Conservation (phyloP, 805 yeast species). For the Cyberlindnera bimundalis region DNA sequence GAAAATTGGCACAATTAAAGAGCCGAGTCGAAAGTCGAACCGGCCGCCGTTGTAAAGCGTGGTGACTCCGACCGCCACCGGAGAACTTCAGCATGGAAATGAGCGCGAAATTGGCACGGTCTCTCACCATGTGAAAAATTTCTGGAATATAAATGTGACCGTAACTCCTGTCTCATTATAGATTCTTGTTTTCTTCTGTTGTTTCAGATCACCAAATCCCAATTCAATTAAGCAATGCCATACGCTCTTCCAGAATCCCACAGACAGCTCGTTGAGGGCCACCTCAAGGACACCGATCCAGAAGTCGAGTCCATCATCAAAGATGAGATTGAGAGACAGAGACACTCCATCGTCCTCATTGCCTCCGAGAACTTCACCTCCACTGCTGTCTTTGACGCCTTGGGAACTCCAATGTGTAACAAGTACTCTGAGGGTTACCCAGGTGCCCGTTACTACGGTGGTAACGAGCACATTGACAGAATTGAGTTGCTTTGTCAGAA, state of each 20-base stretch:
- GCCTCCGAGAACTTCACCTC: conserved; percentile 97
- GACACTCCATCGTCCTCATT: conserved; percentile 85
- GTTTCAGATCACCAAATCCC: too few relatives aligned
- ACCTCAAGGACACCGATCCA: conserved; percentile 63
- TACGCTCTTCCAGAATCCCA: conserved; percentile 71
- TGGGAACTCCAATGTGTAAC: conserved; percentile 96
- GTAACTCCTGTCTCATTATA: too few relatives aligned
- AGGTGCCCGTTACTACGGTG: conserved; percentile 97
- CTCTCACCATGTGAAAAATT: conserved; percentile 1
- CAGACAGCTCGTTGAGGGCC: conserved; percentile 60
- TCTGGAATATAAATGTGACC: background rate
- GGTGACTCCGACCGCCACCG: conserved; percentile 1
- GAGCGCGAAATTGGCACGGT: conserved; percentile 6
- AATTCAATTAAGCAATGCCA: conserved; percentile 31
- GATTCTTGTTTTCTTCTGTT: too few relatives aligned
- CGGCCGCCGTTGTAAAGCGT: background rate
- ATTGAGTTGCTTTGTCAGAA: conserved; percentile 87
- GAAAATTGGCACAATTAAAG: background rate
- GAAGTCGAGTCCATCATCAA: conserved; percentile 78
- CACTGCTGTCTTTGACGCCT: conserved; percentile 86
- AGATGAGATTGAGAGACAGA: conserved; percentile 81
- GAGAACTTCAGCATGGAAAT: conserved; percentile 1
- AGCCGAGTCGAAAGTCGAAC: conserved; percentile 1
- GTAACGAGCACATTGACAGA: conserved; percentile 90
- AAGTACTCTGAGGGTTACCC: conserved; percentile 99